Percentiles rank a stretch among this genome's conserved stretches.
Conservation (phyloP, 73 alveolate species). For the Paramecium bursaria region DNA sequence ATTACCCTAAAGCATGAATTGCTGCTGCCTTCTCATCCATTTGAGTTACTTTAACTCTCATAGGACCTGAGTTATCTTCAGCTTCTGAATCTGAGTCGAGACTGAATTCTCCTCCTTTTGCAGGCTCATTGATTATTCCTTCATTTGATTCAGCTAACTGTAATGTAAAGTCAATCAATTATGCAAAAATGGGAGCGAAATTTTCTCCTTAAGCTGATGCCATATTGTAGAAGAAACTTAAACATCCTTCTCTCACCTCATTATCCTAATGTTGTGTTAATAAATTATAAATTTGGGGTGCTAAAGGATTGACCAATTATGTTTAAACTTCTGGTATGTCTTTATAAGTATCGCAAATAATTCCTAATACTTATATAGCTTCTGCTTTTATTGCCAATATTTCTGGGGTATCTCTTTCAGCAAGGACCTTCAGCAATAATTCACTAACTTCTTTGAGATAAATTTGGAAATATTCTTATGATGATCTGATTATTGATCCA, state of each 20-base stretch:
- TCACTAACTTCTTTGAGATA: constrained; percentile 61
- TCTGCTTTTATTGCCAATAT: constrained; percentile 64
- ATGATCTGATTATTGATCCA: constrained; percentile 44
- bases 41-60: constrained; percentile 51
- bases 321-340: constrained; percentile 24
- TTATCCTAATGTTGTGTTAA: constrained; percentile 58
- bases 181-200: constrained; percentile 58
- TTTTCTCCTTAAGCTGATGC: constrained; percentile 68
- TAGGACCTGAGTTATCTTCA: constrained; percentile 57
- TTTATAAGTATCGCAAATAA: constrained; percentile 59
- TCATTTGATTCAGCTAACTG: constrained; percentile 65
- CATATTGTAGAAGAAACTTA: constrained; percentile 64
- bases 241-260: constrained; percentile 71
- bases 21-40: constrained; percentile 71
- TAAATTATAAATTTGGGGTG: constrained; percentile 50
- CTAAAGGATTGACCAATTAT: constrained; percentile 57
- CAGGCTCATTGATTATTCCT: constrained; percentile 46
- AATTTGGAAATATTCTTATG: constrained; percentile 37
- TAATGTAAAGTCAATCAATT: constrained; percentile 58
- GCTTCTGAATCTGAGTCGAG: constrained; percentile 66
- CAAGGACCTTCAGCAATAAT: constrained; percentile 41
- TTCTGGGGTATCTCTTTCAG: constrained; percentile 60
- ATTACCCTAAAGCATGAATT: constrained; percentile 67
- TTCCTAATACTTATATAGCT: constrained; percentile 63
- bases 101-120: constrained; percentile 58